Evolutionary conservation across 2,329 filamentous ascomycete species (phyloP), one percentile per base, ranked within the genome.

Genomic region (Cercospora sp.): DNA sequence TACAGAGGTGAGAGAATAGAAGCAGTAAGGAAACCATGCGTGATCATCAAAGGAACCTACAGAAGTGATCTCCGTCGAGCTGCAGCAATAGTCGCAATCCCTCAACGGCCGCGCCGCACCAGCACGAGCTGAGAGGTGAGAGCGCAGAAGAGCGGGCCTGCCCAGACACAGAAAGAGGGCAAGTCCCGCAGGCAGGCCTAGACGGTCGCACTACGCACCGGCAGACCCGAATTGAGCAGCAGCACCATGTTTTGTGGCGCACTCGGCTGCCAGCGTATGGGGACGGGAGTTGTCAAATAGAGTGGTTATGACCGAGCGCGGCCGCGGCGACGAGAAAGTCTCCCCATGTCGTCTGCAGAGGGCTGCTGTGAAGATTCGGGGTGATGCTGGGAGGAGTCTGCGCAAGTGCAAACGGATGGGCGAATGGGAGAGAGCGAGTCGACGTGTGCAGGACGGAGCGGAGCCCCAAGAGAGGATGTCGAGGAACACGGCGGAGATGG

Each of bases 401-500:
- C 43, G 43, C 43, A 49, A 49, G 43, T 49, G 43, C 43, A 21
- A 7, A n/a, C 32, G 34, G n/a, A n/a, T 61, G 18, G 34, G 58
- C 58, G 58, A 59, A 59, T 59, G 43, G 9, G 55, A 59, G 32
- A 30, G 57, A 18, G 57, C 13, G 57, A 60, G 24, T 53, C 49
- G 49, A 53, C 49, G 49, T 53, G 57, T 32, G 34, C 28, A 30
- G 58, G 21, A 34, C 55, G 55, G 55, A 59, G 55, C 34, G 34
- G 34, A 40, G 34, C 34, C 1, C 34, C 13, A 16, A 40, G 34
- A 53, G 49, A 21, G 18, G 49, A 24, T 13, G 18, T 13, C 18
- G 49, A 53, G 51, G 28, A 16, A 26, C 51, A 57, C 21, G 24
- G 28, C 18, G 24, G 28, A 57, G 9, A 18, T 16, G n/a, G 5